A percentile compares a stretch with the other conserved stretches of the same genome.
These are phyloP conservation scores for Globisporangium nodosum DNA, from an alignment of 352 stramenopile species.

Conservation along the genomic window DNA sequence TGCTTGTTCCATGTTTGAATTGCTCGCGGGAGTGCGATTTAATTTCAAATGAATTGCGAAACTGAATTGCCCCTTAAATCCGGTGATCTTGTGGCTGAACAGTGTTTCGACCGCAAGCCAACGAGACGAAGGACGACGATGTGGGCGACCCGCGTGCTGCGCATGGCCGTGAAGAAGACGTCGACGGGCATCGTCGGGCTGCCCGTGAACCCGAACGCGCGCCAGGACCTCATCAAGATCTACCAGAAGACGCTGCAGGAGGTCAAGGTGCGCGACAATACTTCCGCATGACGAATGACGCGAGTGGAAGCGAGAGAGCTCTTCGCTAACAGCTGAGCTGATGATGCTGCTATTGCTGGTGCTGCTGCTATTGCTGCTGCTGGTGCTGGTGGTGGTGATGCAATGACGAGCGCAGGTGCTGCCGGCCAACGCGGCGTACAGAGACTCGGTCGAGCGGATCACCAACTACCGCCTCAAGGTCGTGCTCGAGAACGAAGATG, in stretches of 20 bases:
- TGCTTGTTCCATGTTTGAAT: background rate
- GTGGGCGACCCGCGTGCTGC: constrained; percentile 78
- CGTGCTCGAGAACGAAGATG: constrained; percentile 63
- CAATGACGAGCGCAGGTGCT: constrained; percentile 29
- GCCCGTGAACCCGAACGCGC: constrained; percentile 77
- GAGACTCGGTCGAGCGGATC: constrained; percentile 76
- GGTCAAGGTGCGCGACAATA: constrained; percentile 43
- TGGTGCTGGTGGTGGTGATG: background rate
- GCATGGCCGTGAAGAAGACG: constrained; percentile 85
- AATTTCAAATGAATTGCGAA: background rate
- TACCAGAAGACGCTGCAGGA: constrained; percentile 82
- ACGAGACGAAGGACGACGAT: constrained; percentile 30
- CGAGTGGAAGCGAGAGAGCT: background rate
- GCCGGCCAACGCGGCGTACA: constrained; percentile 65
- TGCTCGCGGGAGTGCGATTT: background rate
- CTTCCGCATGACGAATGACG: background rate
- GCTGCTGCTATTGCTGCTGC: background rate
- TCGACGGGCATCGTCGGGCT: constrained; percentile 83
- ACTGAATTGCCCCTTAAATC: constrained; percentile 16
- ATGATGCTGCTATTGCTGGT: background rate
- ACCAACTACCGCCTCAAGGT: constrained; percentile 83
- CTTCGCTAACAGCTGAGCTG: background rate
- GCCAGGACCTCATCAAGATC: constrained; percentile 78
- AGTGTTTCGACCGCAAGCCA: constrained; percentile 16
- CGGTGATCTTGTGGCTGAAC: constrained; percentile 13